Conservation (phyloP, 805 yeast genomes). For the Teunomyces cretensis region DNA sequence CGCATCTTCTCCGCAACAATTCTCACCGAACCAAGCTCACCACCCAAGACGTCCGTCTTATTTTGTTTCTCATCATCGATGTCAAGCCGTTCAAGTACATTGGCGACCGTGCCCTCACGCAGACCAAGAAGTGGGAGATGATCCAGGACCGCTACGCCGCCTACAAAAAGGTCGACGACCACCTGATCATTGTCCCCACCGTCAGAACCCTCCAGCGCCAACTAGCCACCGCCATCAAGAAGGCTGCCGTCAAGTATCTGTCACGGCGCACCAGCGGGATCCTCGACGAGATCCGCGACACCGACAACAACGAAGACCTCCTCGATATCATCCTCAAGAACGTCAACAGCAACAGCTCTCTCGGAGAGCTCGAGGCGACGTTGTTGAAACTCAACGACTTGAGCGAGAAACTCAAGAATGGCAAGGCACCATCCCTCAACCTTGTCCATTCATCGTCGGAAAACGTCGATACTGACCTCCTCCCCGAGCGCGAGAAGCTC, state of each 20-base stretch:
- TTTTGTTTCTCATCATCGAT: conserved; percentile 27
- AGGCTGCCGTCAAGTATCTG: conserved; percentile 16
- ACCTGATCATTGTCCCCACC: conserved; percentile 25
- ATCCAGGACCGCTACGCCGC: conserved; percentile 27
- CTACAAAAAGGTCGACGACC: conserved; percentile 11
- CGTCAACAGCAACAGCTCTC: conserved; percentile 17
- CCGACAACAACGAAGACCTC: neutral
- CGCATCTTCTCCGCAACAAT: neutral
- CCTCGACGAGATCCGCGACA: conserved; percentile 5
- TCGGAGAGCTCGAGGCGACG: conserved; percentile 29
- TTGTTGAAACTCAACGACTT: conserved; percentile 27
- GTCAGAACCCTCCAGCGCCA: conserved; percentile 39
- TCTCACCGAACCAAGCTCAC: conserved; percentile 25
- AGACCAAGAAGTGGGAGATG: conserved; percentile 36
- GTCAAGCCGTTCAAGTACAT: conserved; percentile 38
- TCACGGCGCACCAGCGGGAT: conserved; percentile 10
- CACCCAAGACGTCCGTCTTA: conserved; percentile 26
- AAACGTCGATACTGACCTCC: neutral
- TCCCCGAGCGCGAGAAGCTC: neutral
- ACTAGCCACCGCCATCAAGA: conserved; percentile 30
- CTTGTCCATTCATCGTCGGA: neutral
- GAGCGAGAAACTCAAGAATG: conserved; percentile 31
- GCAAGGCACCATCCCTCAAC: conserved; percentile 8
- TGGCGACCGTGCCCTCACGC: conserved; percentile 32
- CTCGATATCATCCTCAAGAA: conserved; percentile 1